phyloP scores from a whole-genome alignment of 139 green algal species.

The Chlorokybus atmophyticus region DNA sequence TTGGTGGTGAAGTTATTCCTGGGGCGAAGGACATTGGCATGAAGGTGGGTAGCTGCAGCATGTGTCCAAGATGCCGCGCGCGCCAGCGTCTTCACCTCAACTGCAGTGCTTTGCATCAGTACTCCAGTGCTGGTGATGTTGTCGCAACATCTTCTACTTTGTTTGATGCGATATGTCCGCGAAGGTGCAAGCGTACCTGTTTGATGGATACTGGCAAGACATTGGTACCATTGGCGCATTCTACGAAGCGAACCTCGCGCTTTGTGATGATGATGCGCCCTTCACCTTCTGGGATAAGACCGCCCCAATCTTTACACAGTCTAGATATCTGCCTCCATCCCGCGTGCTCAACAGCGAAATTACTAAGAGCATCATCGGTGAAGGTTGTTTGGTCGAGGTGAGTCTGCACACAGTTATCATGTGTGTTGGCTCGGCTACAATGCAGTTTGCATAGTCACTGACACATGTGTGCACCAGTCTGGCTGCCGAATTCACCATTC shows the following conservation, averaged over 20 bases:
- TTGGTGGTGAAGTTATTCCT: slow-evolving; percentile 72
- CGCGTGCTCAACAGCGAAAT: slow-evolving; percentile 55
- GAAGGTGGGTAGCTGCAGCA: slow-evolving; percentile 31
- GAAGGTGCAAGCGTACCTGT: slow-evolving; percentile 57
- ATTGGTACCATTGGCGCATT: slow-evolving; percentile 92
- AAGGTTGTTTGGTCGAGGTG: slow-evolving; percentile 43
- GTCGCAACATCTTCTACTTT: too few relatives aligned
- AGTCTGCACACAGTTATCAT: not conserved
- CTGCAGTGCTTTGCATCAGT: too few relatives aligned
- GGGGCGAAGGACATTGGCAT: slow-evolving; percentile 58
- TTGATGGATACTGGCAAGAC: slow-evolving; percentile 80
- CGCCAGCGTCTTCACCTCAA: too few relatives aligned
- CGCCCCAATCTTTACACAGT: slow-evolving; percentile 73
- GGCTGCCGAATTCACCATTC: slow-evolving; percentile 44
- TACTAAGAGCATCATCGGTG: slow-evolving; percentile 44
- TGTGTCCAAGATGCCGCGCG: too few relatives aligned
- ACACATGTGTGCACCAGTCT: slow-evolving; percentile 14
- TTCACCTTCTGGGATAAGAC: slow-evolving; percentile 27
- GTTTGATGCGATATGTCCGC: not conserved
- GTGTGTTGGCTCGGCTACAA: not conserved
- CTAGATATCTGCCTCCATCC: slow-evolving; percentile 60
- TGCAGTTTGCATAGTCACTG: not conserved
- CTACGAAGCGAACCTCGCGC: slow-evolving; percentile 88
- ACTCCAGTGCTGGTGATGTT: too few relatives aligned
- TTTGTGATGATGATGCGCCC: slow-evolving; percentile 51